These are phyloP conservation scores for Xylaria sp. DNA, from an alignment of 2,329 filamentous ascomycete species.

Conservation along the genomic window DNA sequence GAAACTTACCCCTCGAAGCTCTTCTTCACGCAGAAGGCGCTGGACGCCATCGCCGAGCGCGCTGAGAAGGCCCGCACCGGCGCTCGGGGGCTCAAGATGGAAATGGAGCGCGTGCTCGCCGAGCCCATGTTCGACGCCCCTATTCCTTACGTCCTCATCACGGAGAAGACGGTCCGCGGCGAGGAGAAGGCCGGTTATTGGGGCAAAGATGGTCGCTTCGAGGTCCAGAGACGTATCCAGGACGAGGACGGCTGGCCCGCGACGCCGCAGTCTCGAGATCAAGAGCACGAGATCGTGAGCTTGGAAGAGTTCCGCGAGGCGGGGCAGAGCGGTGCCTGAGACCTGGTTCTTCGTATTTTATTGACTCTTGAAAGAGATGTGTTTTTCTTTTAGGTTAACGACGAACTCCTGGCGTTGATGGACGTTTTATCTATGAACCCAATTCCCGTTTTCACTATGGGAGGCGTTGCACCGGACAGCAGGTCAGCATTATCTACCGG, in stretches of 20 bases:
- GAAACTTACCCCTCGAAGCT: slow-evolving; percentile 81
- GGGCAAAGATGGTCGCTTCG: slow-evolving; percentile 76
- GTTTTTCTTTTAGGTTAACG: background rate
- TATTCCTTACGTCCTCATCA: slow-evolving; percentile 78
- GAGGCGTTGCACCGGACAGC: slow-evolving; percentile 10
- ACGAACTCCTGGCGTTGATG: background rate
- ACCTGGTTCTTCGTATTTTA: background rate
- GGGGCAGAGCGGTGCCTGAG: slow-evolving; percentile 49
- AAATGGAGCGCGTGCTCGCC: slow-evolving; percentile 80
- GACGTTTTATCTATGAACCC: background rate
- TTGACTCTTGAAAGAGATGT: background rate
- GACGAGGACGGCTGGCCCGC: slow-evolving; percentile 64
- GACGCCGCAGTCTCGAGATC: slow-evolving; percentile 29
- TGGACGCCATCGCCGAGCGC: slow-evolving; percentile 81
- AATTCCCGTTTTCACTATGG: background rate
- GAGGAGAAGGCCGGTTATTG: slow-evolving; percentile 69
- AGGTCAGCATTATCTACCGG: slow-evolving; percentile 24
- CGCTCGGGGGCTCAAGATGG: slow-evolving; percentile 79
- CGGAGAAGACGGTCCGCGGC: slow-evolving; percentile 73
- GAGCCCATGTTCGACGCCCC: slow-evolving; percentile 87
- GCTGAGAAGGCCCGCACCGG: slow-evolving; percentile 75
- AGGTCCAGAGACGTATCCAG: slow-evolving; percentile 73
- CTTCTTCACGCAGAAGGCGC: slow-evolving; percentile 81
- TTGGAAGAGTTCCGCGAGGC: slow-evolving; percentile 49
- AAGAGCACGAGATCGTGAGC: slow-evolving; percentile 35